Evolutionary conservation across 2,329 filamentous ascomycete species (phyloP).

Genomic region (Emydomyces testavorans): DNA sequence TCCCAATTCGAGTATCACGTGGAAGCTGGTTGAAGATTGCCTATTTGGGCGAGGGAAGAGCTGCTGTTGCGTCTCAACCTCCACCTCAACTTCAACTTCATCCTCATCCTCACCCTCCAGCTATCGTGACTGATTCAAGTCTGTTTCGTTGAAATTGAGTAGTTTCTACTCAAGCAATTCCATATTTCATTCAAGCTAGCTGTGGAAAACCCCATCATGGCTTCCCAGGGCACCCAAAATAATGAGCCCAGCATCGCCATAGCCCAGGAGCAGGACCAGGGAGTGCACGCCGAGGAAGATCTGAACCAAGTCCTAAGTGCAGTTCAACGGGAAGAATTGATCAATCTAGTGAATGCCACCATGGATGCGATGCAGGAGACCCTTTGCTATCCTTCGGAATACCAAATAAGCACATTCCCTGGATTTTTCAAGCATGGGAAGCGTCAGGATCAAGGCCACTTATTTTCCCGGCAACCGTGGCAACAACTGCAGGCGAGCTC

Average conservation of each 20-base stretch:
- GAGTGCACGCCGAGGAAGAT: conserved; percentile 20
- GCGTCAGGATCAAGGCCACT: not conserved
- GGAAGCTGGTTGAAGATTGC: too few species aligned
- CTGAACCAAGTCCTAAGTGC: conserved; percentile 10
- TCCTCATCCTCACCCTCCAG: not conserved
- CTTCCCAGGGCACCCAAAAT: not conserved
- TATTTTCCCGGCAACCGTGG: not conserved
- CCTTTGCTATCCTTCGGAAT: conserved; percentile 11
- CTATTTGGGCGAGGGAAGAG: too few species aligned
- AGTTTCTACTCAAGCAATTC: not conserved
- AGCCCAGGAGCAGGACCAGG: not conserved
- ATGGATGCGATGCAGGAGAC: conserved; percentile 12
- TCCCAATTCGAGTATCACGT: too few species aligned
- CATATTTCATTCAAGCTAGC: not conserved
- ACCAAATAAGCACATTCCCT: not conserved
- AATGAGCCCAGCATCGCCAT: not conserved
- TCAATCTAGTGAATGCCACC: conserved; percentile 6
- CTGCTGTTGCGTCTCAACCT: too few species aligned
- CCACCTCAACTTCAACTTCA: not conserved
- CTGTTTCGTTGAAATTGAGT: not conserved
- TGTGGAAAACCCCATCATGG: not conserved
- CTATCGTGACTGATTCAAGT: not conserved
- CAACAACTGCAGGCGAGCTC: not conserved
- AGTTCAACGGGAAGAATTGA: conserved; percentile 8
- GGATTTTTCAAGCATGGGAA: not conserved